These are phyloP conservation scores for Heritiera littoralis DNA, from an alignment of 345 rosid species.

Conservation along the genomic window DNA sequence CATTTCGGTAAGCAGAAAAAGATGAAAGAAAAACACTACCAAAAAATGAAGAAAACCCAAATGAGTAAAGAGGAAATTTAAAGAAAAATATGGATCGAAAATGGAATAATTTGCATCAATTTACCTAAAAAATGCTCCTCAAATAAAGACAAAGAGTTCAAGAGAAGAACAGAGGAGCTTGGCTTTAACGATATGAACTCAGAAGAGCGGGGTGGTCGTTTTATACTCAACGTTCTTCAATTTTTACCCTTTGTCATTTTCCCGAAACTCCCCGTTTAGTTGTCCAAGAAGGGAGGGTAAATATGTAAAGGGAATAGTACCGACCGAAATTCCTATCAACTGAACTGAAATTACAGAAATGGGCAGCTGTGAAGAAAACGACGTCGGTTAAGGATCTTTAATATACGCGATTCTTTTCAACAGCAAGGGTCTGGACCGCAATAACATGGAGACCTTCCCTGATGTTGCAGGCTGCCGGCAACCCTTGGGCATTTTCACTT, in stretches of 20 bases:
- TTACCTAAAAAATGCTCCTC: slow-evolving; percentile 19
- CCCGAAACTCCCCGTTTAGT: background rate
- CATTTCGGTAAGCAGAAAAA: background rate
- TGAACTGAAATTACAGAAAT: background rate
- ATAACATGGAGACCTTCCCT: background rate
- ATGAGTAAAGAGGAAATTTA: background rate
- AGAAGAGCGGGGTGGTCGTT: slow-evolving; percentile 20
- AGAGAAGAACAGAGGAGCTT: slow-evolving; percentile 4
- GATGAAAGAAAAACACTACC: background rate
- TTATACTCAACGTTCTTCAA: slow-evolving; percentile 23
- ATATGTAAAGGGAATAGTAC: background rate
- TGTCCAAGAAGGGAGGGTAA: background rate
- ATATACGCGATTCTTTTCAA: background rate
- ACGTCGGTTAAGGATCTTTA: background rate
- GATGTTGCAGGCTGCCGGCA: background rate
- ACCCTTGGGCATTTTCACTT: background rate
- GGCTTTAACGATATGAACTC: background rate
- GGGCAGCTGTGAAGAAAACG: background rate
- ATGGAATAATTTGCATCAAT: background rate
- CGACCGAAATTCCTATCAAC: background rate
- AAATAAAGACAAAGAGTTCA: background rate
- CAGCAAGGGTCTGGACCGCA: background rate
- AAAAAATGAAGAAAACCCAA: background rate
- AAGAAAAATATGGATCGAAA: background rate
- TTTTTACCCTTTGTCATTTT: slow-evolving; percentile 7